Percentiles rank a stretch among this genome's conserved stretches.
Evolutionary conservation across 768 basidiomycete species (phyloP).

Genomic region (Sutorius australiensis): DNA sequence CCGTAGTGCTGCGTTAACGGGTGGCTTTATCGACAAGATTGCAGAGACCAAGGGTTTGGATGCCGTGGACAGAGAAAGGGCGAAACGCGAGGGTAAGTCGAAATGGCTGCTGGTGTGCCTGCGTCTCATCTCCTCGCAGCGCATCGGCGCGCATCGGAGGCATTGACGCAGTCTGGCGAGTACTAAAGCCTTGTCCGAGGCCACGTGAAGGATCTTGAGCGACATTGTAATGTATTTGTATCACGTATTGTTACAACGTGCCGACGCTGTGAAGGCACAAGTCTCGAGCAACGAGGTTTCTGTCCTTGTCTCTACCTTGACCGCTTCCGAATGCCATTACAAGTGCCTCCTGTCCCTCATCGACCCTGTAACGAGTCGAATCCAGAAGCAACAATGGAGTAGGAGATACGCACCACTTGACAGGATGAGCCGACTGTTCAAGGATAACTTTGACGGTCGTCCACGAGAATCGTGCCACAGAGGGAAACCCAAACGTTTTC

Average conservation of each 20-base stretch:
- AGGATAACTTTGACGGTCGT: conserved; percentile 83
- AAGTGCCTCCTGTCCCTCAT: conserved; percentile 77
- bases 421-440: conserved; percentile 72
- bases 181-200: conserved; percentile 8
- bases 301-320: conserved; percentile 71
- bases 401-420: conserved; percentile 65
- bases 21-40: conserved; percentile 24
- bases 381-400: not conserved
- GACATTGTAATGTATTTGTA: conserved; percentile 13
- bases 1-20: conserved; percentile 24
- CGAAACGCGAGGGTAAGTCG: conserved; percentile 23
- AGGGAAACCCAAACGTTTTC: conserved; percentile 89
- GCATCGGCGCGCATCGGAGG: conserved; percentile 1
- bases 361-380: conserved; percentile 52
- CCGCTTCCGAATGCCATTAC: conserved; percentile 70
- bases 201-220: not conserved
- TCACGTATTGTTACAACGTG: conserved; percentile 42
- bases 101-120: too few relatives aligned
- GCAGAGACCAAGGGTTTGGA: conserved; percentile 27
- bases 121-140: conserved; percentile 13
- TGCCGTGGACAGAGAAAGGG: conserved; percentile 12
- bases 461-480: conserved; percentile 92
- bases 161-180: conserved; percentile 13
- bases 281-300: conserved; percentile 69
- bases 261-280: conserved; percentile 67